Percentiles rank a stretch among this genome's conserved stretches.
Evolutionary conservation across 139 green algal genomes (phyloP).

Genomic region (Closterium sp.): DNA sequence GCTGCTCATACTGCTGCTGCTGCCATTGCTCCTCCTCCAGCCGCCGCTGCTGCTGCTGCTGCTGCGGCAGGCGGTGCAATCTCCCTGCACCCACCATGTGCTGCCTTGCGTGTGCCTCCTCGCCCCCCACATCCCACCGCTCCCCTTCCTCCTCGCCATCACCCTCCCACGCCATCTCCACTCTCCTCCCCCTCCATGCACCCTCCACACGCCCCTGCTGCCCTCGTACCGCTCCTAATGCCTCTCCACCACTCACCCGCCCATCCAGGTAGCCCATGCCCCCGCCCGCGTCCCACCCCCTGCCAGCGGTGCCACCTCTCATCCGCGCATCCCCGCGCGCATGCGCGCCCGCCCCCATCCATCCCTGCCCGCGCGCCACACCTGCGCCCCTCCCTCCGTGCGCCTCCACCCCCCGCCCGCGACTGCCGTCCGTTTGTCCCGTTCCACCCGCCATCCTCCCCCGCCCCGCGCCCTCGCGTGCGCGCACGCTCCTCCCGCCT

Average conservation of each 20-base stretch:
- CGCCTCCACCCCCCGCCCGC: neutral
- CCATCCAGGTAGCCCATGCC: neutral
- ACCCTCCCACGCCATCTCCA: neutral
- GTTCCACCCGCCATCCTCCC: neutral
- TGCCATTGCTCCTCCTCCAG: neutral
- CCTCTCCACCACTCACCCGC: neutral
- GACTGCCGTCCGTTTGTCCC: neutral
- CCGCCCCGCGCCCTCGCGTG: too few species aligned
- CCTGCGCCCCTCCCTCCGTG: neutral
- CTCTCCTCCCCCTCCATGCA: neutral
- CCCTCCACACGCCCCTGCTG: neutral
- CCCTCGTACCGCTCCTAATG: neutral
- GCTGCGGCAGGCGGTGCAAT: neutral
- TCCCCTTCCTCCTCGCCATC: too few species aligned
- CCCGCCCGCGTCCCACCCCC: neutral
- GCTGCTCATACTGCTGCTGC: neutral
- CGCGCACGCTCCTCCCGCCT: too few species aligned
- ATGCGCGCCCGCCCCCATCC: neutral
- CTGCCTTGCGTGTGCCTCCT: neutral
- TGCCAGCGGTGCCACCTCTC: neutral
- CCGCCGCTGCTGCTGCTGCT: neutral
- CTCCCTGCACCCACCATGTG: neutral
- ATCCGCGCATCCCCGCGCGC: neutral
- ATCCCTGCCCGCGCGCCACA: neutral
- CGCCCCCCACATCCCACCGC: too few species aligned